Conservation (phyloP, 345 rosid genomes). For the Cardamine resedifolia region DNA sequence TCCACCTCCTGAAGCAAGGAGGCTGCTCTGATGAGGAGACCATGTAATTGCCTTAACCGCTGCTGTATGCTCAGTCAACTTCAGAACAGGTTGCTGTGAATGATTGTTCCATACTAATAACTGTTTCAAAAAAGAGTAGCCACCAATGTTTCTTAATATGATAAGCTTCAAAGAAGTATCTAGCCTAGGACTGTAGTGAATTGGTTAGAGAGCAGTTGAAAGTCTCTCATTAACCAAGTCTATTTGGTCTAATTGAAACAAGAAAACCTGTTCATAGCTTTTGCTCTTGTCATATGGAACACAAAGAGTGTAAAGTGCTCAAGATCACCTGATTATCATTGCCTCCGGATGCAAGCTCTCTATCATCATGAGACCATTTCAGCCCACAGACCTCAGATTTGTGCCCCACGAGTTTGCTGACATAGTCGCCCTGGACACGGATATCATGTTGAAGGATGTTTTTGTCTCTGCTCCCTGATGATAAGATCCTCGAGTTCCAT, state of each 20-base stretch:
- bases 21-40: conserved; percentile 95
- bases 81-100: conserved; percentile 74
- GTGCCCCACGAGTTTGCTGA: conserved; percentile 86
- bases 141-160: background rate
- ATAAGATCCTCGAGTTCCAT: conserved; percentile 81
- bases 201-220: background rate
- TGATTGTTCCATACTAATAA: conserved; percentile 96
- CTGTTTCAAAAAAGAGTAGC: conserved; percentile 38
- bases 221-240: background rate
- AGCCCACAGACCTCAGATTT: conserved; percentile 97
- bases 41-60: conserved; percentile 97
- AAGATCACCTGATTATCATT: conserved; percentile 87
- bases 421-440: conserved; percentile 65
- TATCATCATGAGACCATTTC: conserved; percentile 96
- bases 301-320: background rate
- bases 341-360: conserved; percentile 99
- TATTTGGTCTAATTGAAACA: background rate
- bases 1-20: conserved; percentile 98
- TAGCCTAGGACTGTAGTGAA: background rate
- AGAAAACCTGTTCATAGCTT: background rate
- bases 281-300: background rate
- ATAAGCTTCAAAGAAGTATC: background rate
- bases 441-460: conserved; percentile 96
- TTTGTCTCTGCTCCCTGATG: conserved; percentile 96
- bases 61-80: conserved; percentile 92